phyloP scores from a whole-genome alignment of 2,329 filamentous ascomycete species.

The Aspergillus unguis region DNA sequence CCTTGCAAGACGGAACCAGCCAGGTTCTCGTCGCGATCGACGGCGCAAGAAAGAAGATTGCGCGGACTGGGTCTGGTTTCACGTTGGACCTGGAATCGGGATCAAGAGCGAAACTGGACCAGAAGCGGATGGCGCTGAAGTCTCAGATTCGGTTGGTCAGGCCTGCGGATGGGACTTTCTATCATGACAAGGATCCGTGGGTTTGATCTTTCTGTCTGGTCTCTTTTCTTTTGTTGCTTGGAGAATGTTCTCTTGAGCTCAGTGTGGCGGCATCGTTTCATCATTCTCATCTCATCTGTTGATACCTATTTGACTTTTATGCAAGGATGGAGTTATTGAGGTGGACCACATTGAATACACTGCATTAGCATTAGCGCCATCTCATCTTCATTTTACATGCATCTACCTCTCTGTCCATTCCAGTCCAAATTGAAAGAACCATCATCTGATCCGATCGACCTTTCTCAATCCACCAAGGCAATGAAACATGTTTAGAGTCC shows the following conservation, averaged over 20 bases:
- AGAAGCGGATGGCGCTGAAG: conserved; percentile 37
- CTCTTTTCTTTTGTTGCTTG: neutral
- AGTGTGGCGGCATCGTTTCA: neutral
- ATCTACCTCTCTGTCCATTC: too few relatives aligned
- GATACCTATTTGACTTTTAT: neutral
- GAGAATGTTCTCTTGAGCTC: neutral
- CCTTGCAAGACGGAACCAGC: conserved; percentile 26
- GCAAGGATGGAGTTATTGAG: neutral
- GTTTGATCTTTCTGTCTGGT: conserved; percentile 17
- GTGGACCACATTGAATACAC: neutral
- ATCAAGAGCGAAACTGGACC: conserved; percentile 31
- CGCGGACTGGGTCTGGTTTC: neutral
- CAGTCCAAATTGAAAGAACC: too few relatives aligned
- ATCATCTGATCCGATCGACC: too few relatives aligned
- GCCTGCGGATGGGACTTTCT: conserved; percentile 30
- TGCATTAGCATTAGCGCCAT: too few relatives aligned
- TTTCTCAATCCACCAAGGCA: too few relatives aligned
- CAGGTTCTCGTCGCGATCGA: conserved; percentile 29
- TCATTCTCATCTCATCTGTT: neutral
- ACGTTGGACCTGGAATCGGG: neutral
- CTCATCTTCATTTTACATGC: too few relatives aligned
- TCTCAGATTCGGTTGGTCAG: conserved; percentile 41
- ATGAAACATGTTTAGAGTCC: too few relatives aligned
- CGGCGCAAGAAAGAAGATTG: conserved; percentile 34
- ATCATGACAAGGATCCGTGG: conserved; percentile 28